Conservation (phyloP, 73 alveolate genomes). For the Uronychia binucleata region DNA sequence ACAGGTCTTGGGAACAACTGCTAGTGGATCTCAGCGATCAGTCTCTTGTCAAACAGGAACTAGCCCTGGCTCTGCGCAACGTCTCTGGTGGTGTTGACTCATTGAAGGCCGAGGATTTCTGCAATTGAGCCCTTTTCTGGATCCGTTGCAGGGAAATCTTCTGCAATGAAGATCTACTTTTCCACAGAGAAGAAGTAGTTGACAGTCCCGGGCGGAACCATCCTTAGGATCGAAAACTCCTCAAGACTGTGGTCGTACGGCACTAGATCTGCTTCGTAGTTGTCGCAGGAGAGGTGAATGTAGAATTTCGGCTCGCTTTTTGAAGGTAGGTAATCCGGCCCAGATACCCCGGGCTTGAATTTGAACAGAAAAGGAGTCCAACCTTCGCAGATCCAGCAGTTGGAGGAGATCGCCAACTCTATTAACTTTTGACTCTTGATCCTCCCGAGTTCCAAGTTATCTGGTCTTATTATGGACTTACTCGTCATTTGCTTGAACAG, state of each 20-base stretch:
- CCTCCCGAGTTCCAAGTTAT: background rate
- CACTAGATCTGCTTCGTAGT: conserved; percentile 72
- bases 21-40: background rate
- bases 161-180: background rate
- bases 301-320: conserved; percentile 40
- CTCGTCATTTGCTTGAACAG: background rate
- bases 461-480: background rate
- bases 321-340: conserved; percentile 11
- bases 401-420: conserved; percentile 44
- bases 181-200: conserved; percentile 68
- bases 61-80: background rate
- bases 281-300: conserved; percentile 74
- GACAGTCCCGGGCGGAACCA: conserved; percentile 81
- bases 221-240: conserved; percentile 56
- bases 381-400: conserved; percentile 96
- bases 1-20: conserved; percentile 34
- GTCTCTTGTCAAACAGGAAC: background rate
- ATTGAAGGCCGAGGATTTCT: background rate
- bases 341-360: conserved; percentile 21
- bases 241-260: conserved; percentile 35
- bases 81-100: background rate
- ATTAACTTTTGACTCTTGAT: conserved; percentile 7
- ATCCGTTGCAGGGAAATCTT: background rate
- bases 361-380: conserved; percentile 68
- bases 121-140: background rate